A percentile compares a stretch with the other conserved stretches of the same genome.
Conservation (phyloP, 306 rosid species). For the Canavalia ensiformis region DNA sequence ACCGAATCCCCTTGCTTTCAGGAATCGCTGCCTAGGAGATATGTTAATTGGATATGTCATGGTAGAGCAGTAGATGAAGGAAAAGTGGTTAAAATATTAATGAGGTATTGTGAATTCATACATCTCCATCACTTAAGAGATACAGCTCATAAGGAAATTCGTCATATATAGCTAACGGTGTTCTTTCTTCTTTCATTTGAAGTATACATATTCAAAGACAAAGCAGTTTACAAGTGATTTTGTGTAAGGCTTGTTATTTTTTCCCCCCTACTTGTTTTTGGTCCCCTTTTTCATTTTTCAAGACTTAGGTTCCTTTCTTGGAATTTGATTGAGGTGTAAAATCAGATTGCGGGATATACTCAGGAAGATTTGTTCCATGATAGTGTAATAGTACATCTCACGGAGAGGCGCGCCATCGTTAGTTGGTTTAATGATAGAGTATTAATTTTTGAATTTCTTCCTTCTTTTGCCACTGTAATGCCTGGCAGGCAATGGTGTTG, state of each 20-base stretch:
- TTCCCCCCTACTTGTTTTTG: neutral
- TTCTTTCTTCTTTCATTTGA: conserved; percentile 71
- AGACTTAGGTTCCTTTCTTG: conserved; percentile 71
- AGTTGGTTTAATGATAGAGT: conserved; percentile 65
- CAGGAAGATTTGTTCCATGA: conserved; percentile 70
- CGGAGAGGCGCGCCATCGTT: conserved; percentile 54
- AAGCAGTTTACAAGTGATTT: conserved; percentile 75
- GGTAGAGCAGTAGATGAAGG: conserved; percentile 70
- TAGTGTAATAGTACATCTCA: conserved; percentile 69
- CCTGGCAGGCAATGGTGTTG: conserved; percentile 69
- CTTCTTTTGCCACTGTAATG: conserved; percentile 61
- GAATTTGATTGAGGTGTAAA: conserved; percentile 92
- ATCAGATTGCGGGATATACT: conserved; percentile 84
- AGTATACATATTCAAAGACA: conserved; percentile 71
- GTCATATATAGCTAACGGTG: conserved; percentile 77
- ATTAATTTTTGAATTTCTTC: conserved; percentile 55
- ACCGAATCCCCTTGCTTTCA: conserved; percentile 52
- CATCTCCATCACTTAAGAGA: conserved; percentile 61
- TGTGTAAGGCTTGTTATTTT: conserved; percentile 75
- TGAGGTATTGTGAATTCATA: conserved; percentile 80
- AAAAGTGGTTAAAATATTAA: conserved; percentile 57
- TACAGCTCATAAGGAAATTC: conserved; percentile 70
- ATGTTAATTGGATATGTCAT: conserved; percentile 64
- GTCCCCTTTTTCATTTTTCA: conserved; percentile 48
- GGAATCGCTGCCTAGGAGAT: conserved; percentile 94